Conservation (phyloP, 2,329 filamentous ascomycete species). For the Mycosphaerelloides madeirae region DNA sequence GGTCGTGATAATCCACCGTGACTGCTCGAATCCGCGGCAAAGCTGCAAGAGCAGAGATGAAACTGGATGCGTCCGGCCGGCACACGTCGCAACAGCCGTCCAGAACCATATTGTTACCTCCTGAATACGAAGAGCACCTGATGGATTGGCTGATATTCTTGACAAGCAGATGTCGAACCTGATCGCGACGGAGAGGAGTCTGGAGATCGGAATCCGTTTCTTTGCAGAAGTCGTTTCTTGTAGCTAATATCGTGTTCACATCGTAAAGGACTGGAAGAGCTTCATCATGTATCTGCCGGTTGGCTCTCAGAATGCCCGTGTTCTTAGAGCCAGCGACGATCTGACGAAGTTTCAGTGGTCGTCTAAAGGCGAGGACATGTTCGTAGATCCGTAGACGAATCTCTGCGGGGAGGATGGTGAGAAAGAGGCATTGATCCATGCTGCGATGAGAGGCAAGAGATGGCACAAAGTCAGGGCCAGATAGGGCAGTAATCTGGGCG, state of each 20-base stretch:
- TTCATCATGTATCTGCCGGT: constrained; percentile 43
- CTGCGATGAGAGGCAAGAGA: background rate
- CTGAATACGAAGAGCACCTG: constrained; percentile 16
- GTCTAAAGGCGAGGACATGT: constrained; percentile 12
- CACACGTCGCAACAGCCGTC: constrained; percentile 18
- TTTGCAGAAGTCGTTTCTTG: constrained; percentile 18
- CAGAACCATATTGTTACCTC: constrained; percentile 14
- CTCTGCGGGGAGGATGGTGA: constrained; percentile 11
- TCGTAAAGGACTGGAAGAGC: constrained; percentile 42
- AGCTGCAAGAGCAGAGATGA: constrained; percentile 8
- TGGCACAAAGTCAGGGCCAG: too few species aligned
- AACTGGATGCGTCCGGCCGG: constrained; percentile 14
- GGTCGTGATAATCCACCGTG: constrained; percentile 13
- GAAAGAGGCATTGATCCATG: constrained; percentile 10
- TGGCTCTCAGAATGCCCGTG: constrained; percentile 33
- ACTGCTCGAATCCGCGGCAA: constrained; percentile 13
- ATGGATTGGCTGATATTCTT: constrained; percentile 18
- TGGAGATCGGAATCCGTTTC: constrained; percentile 11
- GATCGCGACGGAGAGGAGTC: constrained; percentile 16
- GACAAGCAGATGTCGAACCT: constrained; percentile 12
- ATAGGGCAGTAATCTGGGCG: background rate
- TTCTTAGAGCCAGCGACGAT: constrained; percentile 22
- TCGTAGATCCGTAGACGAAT: constrained; percentile 14
- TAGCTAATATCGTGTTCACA: constrained; percentile 39
- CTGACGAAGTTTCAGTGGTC: constrained; percentile 19